Base-by-base conservation (phyloP, 2,329 filamentous ascomycete genomes). In the Fusarium sp. region DNA sequence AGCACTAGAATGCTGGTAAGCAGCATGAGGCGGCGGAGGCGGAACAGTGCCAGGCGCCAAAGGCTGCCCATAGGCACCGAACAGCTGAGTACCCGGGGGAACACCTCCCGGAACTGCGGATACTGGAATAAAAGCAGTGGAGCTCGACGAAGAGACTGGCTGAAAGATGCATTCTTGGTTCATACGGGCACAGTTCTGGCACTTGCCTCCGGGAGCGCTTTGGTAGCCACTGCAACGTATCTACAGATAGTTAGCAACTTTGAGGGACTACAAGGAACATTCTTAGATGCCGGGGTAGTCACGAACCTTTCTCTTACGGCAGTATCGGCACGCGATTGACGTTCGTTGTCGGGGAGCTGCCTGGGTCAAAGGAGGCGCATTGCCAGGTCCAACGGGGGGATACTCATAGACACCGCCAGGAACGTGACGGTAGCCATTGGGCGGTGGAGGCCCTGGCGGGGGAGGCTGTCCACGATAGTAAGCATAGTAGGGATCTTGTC, bases 91-190 rank as follows among this genome's bases (percentile, higher is more conserved):
- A 2, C 87, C 86, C 2, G 86, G 85, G 2, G 86, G 85, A 2
- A 88, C 84, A 15, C 85, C 86, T n/a, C 86, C 86, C n/a, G 84
- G 83, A 7, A 89, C 79, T 17, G 87, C 86, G 4, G 86, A 87
- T 7, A 89, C 85, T 2, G 87, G 87, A 15, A 89, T 86, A 66
- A 89, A 89, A 1, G 87, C 86, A 2, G 86, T 87, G 7, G 85
- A 85, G 39, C 84, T 83, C 13, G 85, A 84, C 0, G 84, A 86
- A 6, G 85, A 87, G 2, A 89, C 87, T 0, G 87, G 87, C 72
- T 89, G 87, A 62, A 89, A 89, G 15, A 89, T 83, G 63, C 87
- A 89, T 64, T 89, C 87, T 69, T 89, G 87, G 49, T 87, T 87
- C 79, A 88, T 88, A 66, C 88, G 86, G 39, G 87, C 86, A 71